Conservation (phyloP, 2,329 filamentous ascomycete genomes). For the Clonostachys solani region DNA sequence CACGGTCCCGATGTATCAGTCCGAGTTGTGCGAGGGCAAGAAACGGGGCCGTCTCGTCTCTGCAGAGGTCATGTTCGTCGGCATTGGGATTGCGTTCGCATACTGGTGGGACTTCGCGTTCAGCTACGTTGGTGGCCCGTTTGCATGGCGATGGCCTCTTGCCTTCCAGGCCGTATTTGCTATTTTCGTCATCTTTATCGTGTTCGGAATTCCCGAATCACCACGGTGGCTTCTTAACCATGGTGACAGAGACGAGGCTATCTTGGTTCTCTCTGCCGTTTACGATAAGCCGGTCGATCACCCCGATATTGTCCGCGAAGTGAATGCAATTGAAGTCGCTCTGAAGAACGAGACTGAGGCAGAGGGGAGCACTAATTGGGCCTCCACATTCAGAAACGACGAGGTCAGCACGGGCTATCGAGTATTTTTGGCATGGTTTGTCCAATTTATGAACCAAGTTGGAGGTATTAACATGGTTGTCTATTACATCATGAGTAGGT, state of each 20-base stretch:
- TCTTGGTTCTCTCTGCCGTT: slow-evolving; percentile 11
- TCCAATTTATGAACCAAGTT: slow-evolving; percentile 13
- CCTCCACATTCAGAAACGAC: slow-evolving; percentile 10
- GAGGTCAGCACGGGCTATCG: not conserved
- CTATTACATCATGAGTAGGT: no score
- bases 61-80: slow-evolving; percentile 20
- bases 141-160: slow-evolving; percentile 25
- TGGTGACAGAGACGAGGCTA: slow-evolving; percentile 17
- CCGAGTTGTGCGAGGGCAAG: slow-evolving; percentile 35
- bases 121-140: slow-evolving; percentile 17
- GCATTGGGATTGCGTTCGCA: slow-evolving; percentile 7
- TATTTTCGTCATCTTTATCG: slow-evolving; percentile 12
- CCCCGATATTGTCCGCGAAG: not conserved
- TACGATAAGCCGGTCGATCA: not conserved
- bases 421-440: slow-evolving; percentile 31
- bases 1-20: slow-evolving; percentile 24
- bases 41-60: slow-evolving; percentile 36
- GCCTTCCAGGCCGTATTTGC: slow-evolving; percentile 21
- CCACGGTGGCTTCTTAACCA: slow-evolving; percentile 20
- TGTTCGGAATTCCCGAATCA: slow-evolving; percentile 18
- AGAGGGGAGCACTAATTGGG: slow-evolving; percentile 11
- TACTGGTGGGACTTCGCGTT: slow-evolving; percentile 16
- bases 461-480: no score
- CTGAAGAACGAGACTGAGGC: slow-evolving; percentile 16
- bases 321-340: slow-evolving; percentile 8